Percentiles rank a stretch among this genome's conserved stretches.
Conservation (phyloP, 2,329 filamentous ascomycete species). For the Aspergillus piperis region DNA sequence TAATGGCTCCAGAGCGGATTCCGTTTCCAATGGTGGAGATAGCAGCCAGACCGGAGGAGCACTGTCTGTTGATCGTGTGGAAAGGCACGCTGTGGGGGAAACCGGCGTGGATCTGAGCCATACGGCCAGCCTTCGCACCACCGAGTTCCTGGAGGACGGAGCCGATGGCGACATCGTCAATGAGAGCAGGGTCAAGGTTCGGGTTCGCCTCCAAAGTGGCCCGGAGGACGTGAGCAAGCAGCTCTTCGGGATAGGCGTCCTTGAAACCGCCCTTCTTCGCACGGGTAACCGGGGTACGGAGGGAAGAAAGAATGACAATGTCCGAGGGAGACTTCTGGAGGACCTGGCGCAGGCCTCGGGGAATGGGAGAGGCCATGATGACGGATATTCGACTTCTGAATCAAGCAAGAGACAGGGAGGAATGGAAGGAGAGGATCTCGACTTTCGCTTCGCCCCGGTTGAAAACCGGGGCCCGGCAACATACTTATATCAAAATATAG, state of each 20-base stretch:
- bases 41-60: slow-evolving; percentile 74
- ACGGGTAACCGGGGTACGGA: slow-evolving; percentile 83
- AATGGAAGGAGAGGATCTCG: background rate
- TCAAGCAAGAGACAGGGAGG: background rate
- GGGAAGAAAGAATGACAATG: slow-evolving; percentile 84
- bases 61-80: slow-evolving; percentile 87
- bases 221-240: slow-evolving; percentile 65
- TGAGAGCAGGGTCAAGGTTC: slow-evolving; percentile 66
- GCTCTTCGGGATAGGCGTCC: slow-evolving; percentile 87
- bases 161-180: slow-evolving; percentile 82
- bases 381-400: background rate
- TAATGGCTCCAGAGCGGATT: slow-evolving; percentile 73
- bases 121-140: slow-evolving; percentile 84
- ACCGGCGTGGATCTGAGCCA: slow-evolving; percentile 84
- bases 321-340: slow-evolving; percentile 78
- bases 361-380: slow-evolving; percentile 52
- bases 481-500: slow-evolving; percentile 29
- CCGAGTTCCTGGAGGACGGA: slow-evolving; percentile 90
- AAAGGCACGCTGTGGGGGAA: slow-evolving; percentile 72
- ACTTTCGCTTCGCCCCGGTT: slow-evolving; percentile 3
- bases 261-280: slow-evolving; percentile 81
- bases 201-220: slow-evolving; percentile 73
- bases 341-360: slow-evolving; percentile 71
- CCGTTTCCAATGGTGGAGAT: slow-evolving; percentile 73
- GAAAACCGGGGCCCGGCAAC: slow-evolving; percentile 1